A percentile compares a stretch with the other conserved stretches of the same genome.
Conservation (phyloP, 2,329 filamentous ascomycete genomes). For the Pseudogymnoascus sp. region DNA sequence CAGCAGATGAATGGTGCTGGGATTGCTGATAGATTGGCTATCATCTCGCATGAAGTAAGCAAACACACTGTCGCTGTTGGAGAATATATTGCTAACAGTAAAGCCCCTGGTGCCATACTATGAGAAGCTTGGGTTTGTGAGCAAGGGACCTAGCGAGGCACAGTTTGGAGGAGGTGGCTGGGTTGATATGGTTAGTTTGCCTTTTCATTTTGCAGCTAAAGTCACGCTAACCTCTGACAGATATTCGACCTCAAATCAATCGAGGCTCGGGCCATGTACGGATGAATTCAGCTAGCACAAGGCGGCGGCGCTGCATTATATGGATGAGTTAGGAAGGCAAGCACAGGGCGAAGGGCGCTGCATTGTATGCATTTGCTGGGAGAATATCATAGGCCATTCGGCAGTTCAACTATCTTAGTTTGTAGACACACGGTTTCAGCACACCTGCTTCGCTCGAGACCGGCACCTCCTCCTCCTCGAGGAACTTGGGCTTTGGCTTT, state of each 20-base stretch:
- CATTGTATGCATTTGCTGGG: constrained; percentile 8
- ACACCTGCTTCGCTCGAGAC: constrained; percentile 56
- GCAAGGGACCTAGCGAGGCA: constrained; percentile 58
- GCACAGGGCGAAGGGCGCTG: neutral
- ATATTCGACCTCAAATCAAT: constrained; percentile 24
- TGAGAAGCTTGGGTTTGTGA: constrained; percentile 62
- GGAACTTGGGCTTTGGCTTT: constrained; percentile 69
- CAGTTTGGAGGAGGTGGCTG: constrained; percentile 72
- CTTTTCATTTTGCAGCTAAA: neutral
- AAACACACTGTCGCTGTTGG: neutral
- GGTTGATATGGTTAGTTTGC: constrained; percentile 62
- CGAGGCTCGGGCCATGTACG: constrained; percentile 25
- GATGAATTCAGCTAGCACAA: neutral
- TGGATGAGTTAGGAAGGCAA: neutral
- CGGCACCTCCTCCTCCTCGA: constrained; percentile 54
- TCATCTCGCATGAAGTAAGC: constrained; percentile 65
- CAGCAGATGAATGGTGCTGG: constrained; percentile 64
- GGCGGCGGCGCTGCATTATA: neutral
- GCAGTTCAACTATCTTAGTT: constrained; percentile 48
- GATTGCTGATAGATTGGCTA: constrained; percentile 61
- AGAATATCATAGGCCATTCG: constrained; percentile 1
- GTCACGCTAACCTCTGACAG: constrained; percentile 14
- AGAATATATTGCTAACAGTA: constrained; percentile 9
- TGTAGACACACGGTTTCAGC: constrained; percentile 93
- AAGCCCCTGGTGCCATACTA: constrained; percentile 66